These are phyloP conservation scores for Globisporangium sylvaticum DNA, from an alignment of 352 stramenopile genomes.

Conservation along the genomic window DNA sequence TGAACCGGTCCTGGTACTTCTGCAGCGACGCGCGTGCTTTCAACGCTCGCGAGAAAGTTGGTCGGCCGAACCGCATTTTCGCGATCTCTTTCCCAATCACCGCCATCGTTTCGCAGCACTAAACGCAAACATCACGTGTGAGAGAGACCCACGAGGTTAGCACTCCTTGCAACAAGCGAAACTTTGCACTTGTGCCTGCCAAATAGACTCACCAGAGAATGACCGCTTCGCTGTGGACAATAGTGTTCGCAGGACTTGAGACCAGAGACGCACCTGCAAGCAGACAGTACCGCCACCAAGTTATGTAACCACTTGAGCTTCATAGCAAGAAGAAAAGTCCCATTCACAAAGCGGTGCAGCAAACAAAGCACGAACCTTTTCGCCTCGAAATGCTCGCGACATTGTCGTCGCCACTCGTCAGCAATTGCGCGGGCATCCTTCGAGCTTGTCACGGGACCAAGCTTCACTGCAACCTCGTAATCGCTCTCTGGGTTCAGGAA, in stretches of 20 bases:
- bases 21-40: constrained; percentile 66
- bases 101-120: constrained; percentile 72
- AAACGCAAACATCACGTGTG: not conserved
- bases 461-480: constrained; percentile 73
- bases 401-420: constrained; percentile 53
- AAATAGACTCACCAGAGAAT: constrained; percentile 50
- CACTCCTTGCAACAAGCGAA: not conserved
- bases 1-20: constrained; percentile 62
- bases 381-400: constrained; percentile 48
- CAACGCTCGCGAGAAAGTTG: constrained; percentile 61
- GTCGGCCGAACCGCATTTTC: constrained; percentile 47
- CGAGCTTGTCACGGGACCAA: constrained; percentile 46
- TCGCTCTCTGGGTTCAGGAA: constrained; percentile 71
- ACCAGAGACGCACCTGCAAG: constrained; percentile 45
- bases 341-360: not conserved
- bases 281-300: not conserved
- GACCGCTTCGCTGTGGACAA: constrained; percentile 58
- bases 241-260: constrained; percentile 47
- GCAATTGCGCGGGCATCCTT: constrained; percentile 47
- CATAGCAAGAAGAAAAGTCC: not conserved
- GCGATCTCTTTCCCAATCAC: constrained; percentile 55
- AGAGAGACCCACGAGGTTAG: not conserved
- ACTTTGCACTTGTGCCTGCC: not conserved
- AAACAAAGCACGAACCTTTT: constrained; percentile 30
- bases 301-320: too few relatives aligned